Evolutionary conservation across 768 basidiomycete species (phyloP).

Genomic region (Agaricus subrufescens): DNA sequence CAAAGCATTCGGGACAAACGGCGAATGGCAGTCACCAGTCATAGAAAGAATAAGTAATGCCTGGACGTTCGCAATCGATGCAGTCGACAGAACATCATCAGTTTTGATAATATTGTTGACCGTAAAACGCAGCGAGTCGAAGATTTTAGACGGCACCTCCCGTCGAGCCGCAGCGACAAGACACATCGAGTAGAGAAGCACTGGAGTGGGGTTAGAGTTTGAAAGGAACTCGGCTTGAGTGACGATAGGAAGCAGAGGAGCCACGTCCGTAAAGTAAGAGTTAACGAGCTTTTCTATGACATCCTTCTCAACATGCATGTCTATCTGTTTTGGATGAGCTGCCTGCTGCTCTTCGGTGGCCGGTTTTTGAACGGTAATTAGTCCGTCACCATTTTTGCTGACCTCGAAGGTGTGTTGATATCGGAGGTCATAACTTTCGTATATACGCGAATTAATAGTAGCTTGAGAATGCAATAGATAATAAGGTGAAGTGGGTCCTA

Average conservation of each 20-base stretch:
- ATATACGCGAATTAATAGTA: conserved; percentile 76
- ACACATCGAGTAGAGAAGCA: conserved; percentile 92
- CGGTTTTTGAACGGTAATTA: conserved; percentile 77
- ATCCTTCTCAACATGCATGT: conserved; percentile 72
- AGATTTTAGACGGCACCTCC: conserved; percentile 79
- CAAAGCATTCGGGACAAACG: conserved; percentile 79
- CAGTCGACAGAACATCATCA: conserved; percentile 88
- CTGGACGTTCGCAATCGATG: conserved; percentile 84
- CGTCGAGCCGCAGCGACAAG: conserved; percentile 85
- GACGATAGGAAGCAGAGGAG: conserved; percentile 86
- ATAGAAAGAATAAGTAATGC: conserved; percentile 81
- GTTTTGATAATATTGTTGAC: conserved; percentile 85
- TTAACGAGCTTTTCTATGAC: conserved; percentile 82
- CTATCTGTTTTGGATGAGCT: conserved; percentile 56
- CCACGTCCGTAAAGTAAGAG: conserved; percentile 85
- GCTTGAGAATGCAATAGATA: conserved; percentile 90
- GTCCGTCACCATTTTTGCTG: conserved; percentile 76
- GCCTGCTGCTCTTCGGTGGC: conserved; percentile 49
- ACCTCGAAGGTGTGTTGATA: conserved; percentile 90
- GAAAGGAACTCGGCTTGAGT: conserved; percentile 86
- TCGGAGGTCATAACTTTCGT: conserved; percentile 83
- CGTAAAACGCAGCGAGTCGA: conserved; percentile 82
- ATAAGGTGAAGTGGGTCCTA: conserved; percentile 83
- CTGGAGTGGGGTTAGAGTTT: conserved; percentile 63
- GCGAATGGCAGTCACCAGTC: conserved; percentile 88